phyloP scores from a whole-genome alignment of 495 filamentous ascomycete genomes.

The Geopyxis carbonaria region DNA sequence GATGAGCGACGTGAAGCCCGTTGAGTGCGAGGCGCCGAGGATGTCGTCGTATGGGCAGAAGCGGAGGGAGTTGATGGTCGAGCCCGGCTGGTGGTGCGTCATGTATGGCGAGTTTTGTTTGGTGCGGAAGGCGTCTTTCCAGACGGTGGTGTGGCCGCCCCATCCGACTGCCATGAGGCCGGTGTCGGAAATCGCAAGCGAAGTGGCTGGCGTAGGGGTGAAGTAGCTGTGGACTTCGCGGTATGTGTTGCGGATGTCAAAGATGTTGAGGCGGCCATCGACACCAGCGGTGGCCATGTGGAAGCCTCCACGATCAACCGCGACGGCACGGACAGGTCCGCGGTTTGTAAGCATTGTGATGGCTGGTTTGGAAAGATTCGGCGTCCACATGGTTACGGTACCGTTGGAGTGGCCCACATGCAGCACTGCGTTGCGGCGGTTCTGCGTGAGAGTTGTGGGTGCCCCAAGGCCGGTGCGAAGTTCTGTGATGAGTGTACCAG shows the following conservation, averaged over 20 bases:
- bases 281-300: conserved; percentile 94
- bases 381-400: conserved; percentile 88
- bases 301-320: conserved; percentile 72
- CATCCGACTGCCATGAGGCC: conserved; percentile 76
- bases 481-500: conserved; percentile 69
- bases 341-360: conserved; percentile 90
- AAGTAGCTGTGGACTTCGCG: conserved; percentile 84
- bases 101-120: conserved; percentile 76
- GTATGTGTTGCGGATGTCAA: conserved; percentile 81
- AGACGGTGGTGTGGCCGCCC: conserved; percentile 77
- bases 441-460: conserved; percentile 70
- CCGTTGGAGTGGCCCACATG: conserved; percentile 90
- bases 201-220: conserved; percentile 66
- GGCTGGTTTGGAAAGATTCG: conserved; percentile 66
- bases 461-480: conserved; percentile 65
- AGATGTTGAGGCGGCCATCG: conserved; percentile 81
- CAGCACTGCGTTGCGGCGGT: conserved; percentile 77
- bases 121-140: conserved; percentile 77
- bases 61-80: conserved; percentile 56
- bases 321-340: conserved; percentile 75
- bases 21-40: conserved; percentile 64
- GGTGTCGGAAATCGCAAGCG: conserved; percentile 73
- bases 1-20: conserved; percentile 76
- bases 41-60: conserved; percentile 96
- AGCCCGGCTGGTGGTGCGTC: conserved; percentile 76